Percentiles rank a stretch among this genome's conserved stretches.
These are phyloP conservation scores for Aspergillus neoniger DNA, from an alignment of 2,329 filamentous ascomycete genomes.

Conservation along the genomic window DNA sequence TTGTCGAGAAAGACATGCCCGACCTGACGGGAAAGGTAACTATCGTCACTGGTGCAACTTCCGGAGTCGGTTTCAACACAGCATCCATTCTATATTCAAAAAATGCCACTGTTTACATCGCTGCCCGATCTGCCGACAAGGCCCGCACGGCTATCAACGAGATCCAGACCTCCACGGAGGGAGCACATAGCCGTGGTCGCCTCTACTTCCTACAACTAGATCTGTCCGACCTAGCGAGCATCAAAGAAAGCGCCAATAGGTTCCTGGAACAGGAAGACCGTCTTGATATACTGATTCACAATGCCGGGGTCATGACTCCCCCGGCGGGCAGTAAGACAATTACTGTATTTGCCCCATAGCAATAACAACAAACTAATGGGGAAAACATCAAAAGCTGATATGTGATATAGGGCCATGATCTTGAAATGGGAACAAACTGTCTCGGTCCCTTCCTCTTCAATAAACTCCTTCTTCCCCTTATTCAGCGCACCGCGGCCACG, in stretches of 20 bases:
- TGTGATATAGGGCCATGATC: background rate
- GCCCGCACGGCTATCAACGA: slow-evolving; percentile 48
- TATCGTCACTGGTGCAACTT: no score
- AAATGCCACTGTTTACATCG: slow-evolving; percentile 59
- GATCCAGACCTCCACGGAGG: slow-evolving; percentile 44
- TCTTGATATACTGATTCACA: slow-evolving; percentile 46
- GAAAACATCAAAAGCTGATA: no score
- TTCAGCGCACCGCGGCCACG: slow-evolving; percentile 32
- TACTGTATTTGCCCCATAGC: no score
- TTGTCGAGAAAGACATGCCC: no score
- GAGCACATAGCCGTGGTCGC: slow-evolving; percentile 7
- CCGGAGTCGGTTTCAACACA: no score
- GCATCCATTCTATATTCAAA: slow-evolving; percentile 53
- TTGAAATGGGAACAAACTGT: slow-evolving; percentile 44
- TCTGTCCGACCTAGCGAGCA: slow-evolving; percentile 27
- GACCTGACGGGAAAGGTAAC: no score
- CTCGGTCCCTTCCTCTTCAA: slow-evolving; percentile 46
- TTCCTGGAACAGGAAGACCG: slow-evolving; percentile 38
- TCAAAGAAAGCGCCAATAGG: slow-evolving; percentile 28
- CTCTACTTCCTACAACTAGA: slow-evolving; percentile 52
- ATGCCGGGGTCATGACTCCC: slow-evolving; percentile 33
- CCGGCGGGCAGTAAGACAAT: no score
- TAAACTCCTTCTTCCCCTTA: slow-evolving; percentile 38
- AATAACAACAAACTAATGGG: no score
- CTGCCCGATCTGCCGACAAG: slow-evolving; percentile 52